phyloP scores from a whole-genome alignment of 2,329 filamentous ascomycete genomes.

The Phoma sp. region DNA sequence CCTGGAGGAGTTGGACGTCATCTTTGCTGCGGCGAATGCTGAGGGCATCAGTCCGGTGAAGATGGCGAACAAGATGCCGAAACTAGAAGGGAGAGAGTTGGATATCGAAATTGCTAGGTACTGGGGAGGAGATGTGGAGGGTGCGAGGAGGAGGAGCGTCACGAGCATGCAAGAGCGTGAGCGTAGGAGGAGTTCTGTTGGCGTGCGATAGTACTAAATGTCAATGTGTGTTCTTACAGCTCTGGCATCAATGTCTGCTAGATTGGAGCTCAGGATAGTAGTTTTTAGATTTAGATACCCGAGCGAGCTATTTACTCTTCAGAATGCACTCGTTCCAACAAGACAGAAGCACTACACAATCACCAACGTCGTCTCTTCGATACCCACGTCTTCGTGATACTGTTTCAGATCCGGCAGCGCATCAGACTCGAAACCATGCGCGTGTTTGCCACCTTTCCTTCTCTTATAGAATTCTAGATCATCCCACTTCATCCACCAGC shows the following conservation, averaged over 20 bases:
- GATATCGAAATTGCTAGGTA: slow-evolving; percentile 13
- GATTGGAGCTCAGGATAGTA: no score
- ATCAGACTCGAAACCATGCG: not conserved
- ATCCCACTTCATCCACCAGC: not conserved
- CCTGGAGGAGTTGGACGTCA: slow-evolving; percentile 58
- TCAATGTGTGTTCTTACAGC: no score
- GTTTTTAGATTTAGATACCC: no score
- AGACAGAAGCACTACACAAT: no score
- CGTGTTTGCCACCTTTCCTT: not conserved
- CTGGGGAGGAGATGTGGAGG: slow-evolving; percentile 10
- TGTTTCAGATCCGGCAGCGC: not conserved
- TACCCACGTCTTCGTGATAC: not conserved
- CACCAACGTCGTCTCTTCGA: not conserved
- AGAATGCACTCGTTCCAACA: no score
- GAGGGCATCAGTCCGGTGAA: slow-evolving; percentile 58
- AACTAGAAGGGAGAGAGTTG: slow-evolving; percentile 24
- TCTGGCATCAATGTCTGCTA: no score
- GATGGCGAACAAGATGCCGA: slow-evolving; percentile 59
- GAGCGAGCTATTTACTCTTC: no score
- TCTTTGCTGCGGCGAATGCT: slow-evolving; percentile 62
- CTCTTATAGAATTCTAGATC: slow-evolving; percentile 3
- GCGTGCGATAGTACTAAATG: not conserved
- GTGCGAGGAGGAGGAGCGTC: not conserved
- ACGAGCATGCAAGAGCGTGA: slow-evolving; percentile 1
- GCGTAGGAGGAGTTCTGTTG: not conserved